Conservation (phyloP, 2,329 filamentous ascomycete species). For the Penicillium sp. region DNA sequence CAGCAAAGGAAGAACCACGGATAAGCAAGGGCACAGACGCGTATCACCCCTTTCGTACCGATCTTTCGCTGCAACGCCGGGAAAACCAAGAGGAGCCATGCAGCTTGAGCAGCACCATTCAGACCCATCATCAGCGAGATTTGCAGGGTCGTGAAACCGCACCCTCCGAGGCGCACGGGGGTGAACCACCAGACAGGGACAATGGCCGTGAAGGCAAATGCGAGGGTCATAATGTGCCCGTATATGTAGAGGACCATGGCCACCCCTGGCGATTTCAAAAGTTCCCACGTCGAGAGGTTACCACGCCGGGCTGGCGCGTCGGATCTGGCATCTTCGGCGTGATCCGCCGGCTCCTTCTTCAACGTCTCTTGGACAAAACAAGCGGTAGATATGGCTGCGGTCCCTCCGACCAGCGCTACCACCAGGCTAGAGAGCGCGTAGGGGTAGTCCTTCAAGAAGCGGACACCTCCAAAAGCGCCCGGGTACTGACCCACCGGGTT, state of each 20-base stretch:
- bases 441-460: conserved; percentile 61
- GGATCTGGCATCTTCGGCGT: conserved; percentile 1
- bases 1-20: conserved; percentile 58
- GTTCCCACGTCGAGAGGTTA: conserved; percentile 31
- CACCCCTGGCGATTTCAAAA: conserved; percentile 62
- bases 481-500: conserved; percentile 64
- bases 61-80: conserved; percentile 61
- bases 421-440: conserved; percentile 63
- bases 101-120: conserved; percentile 61
- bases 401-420: conserved; percentile 52
- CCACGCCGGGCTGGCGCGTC: conserved; percentile 12
- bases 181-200: conserved; percentile 41
- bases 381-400: conserved; percentile 48
- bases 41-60: conserved; percentile 63
- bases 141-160: conserved; percentile 56
- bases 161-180: conserved; percentile 57
- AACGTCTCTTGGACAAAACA: conserved; percentile 50
- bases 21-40: conserved; percentile 55
- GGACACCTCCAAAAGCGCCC: conserved; percentile 49
- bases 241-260: conserved; percentile 62
- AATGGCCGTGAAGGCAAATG: conserved; percentile 53
- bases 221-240: conserved; percentile 63
- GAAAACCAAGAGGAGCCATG: conserved; percentile 68
- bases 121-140: conserved; percentile 65
- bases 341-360: conserved; percentile 45